phyloP scores from a whole-genome alignment of 2,329 filamentous ascomycete genomes.

The Byssothecium circinans region DNA sequence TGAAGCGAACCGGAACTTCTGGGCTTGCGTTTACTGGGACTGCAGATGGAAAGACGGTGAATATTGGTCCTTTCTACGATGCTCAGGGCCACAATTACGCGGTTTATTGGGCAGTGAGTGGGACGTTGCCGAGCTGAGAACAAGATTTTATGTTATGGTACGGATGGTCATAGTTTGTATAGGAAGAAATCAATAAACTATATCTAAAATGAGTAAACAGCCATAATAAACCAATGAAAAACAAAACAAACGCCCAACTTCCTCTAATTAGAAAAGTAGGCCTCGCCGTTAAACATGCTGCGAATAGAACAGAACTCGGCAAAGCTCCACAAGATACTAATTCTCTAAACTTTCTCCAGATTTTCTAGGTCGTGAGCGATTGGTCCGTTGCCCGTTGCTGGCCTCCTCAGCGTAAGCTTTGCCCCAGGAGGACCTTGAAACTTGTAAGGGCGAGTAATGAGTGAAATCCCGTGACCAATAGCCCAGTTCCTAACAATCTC shows the following conservation, averaged over 20 bases:
- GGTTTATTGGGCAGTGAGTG: constrained; percentile 26
- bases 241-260: too few species aligned
- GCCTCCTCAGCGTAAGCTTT: neutral
- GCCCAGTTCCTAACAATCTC: neutral
- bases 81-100: constrained; percentile 30
- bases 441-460: too few species aligned
- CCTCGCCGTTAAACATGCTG: too few species aligned
- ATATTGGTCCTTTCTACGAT: constrained; percentile 27
- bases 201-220: too few species aligned
- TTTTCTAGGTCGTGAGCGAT: neutral
- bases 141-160: too few species aligned
- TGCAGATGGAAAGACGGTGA: constrained; percentile 19
- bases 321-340: too few species aligned
- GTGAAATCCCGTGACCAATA: neutral
- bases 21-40: constrained; percentile 20
- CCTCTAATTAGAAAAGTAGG: too few species aligned
- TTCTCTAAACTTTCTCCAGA: neutral
- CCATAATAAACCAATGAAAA: too few species aligned
- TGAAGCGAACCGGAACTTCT: constrained; percentile 13
- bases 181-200: too few species aligned
- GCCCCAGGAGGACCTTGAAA: neutral
- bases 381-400: neutral
- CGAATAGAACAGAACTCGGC: too few species aligned
- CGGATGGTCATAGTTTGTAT: too few species aligned
- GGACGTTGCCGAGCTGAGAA: constrained; percentile 6